Conservation (phyloP, 148 eudicot genomes). For the Chenopodium suecicum region DNA sequence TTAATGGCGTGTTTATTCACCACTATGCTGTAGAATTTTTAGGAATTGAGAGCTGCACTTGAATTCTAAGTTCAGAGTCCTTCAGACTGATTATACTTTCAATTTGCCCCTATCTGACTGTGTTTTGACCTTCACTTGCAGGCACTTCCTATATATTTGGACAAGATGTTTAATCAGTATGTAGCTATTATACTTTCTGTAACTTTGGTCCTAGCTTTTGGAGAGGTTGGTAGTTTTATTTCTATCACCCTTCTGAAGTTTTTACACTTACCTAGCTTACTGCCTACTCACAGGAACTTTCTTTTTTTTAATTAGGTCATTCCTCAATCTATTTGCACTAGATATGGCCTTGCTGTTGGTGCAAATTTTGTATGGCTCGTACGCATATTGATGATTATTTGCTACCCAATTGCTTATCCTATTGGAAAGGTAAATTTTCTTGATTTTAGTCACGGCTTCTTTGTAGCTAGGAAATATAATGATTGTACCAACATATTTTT, state of each 20-base stretch:
- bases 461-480: conserved; percentile 5
- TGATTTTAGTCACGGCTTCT: background rate
- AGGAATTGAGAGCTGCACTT: background rate
- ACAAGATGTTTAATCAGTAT: conserved; percentile 88
- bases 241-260: background rate
- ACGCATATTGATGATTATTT: conserved; percentile 67
- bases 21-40: background rate
- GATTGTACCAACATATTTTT: background rate
- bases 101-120: background rate
- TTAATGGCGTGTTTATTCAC: background rate
- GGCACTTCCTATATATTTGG: conserved; percentile 96
- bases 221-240: conserved; percentile 56
- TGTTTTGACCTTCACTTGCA: conserved; percentile 40
- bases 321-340: conserved; percentile 89
- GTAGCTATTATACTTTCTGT: conserved; percentile 89
- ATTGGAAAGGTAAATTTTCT: conserved; percentile 71
- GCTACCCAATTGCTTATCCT: conserved; percentile 90
- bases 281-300: background rate
- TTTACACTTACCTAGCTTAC: background rate
- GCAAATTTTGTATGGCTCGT: conserved; percentile 92
- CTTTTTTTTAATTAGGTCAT: conserved; percentile 61
- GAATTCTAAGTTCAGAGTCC: background rate
- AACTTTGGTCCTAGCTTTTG: conserved; percentile 90
- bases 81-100: background rate
- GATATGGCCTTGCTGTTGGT: conserved; percentile 96